Evolutionary conservation across 148 eudicot species (phyloP), one percentile per base, ranked within the genome.

Genomic region (Mesembryanthemum crystallinum): DNA sequence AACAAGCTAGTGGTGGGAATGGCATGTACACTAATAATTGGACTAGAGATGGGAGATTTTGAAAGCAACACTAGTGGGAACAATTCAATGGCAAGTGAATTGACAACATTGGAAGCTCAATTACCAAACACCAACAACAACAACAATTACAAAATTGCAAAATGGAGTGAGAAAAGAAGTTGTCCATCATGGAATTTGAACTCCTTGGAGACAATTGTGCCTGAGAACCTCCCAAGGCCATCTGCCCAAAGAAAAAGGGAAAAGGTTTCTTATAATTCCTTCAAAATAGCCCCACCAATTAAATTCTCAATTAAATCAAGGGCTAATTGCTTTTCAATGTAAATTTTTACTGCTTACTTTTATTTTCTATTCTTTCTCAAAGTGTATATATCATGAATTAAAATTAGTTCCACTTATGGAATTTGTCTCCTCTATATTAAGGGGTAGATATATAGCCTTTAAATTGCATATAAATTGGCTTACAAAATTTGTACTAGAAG

Each of bases 181-280:
- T 94, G 97, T 49, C 82, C 78, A 39, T 82, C 97, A 7, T 94
- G 97, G 98, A 79, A 74, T 37, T n/a, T 81, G 75, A 91, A 90
- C 77, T 87, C 97, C 3, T 79, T 87, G 4, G 98, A 94, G 71
- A 91, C 88, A 2, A 82, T 94, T 67, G 97, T 94, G 70, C 98
- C 98, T 27, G 98, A 94, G 65, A 85, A 94, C 60, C 84, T 94
- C 3, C 98, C 98, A 5, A 81, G 98, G 78, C 95, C 93, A 23
- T 83, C 84, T 45, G 83, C 87, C 62, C 83, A 71, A 43, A 88
- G 92, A 47, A 82, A 81, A 28, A 88, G 93, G 95, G 97, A 90
- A 71, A 68, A 76, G 0, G 87, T 88, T 28, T 89, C 80, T 20
- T 60, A 78, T 20, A 54, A 55, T 10, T 32, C 73, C 57, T 24